A percentile compares a stretch with the other conserved stretches of the same genome.
Conservation (phyloP, 1,139 yeast genomes). For the Nakaseomyces kungkrabaensis region DNA sequence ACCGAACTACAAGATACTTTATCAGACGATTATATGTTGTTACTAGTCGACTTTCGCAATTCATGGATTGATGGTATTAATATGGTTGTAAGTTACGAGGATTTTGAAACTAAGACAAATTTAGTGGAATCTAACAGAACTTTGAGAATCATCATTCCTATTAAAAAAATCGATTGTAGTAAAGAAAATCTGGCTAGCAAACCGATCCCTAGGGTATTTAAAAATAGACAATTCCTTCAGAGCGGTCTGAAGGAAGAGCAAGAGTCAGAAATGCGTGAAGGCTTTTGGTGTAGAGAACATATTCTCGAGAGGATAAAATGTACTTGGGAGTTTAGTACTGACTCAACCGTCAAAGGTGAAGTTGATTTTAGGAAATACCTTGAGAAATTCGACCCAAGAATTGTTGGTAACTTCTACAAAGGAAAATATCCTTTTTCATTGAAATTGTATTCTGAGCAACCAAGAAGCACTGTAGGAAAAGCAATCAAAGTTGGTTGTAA, state of each 20-base stretch:
- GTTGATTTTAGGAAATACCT: constrained; percentile 23
- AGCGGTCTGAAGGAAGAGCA: constrained; percentile 47
- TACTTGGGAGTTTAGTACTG: constrained; percentile 39
- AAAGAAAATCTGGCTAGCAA: constrained; percentile 35
- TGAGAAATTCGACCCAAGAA: constrained; percentile 18
- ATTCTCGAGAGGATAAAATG: constrained; percentile 53
- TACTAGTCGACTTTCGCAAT: constrained; percentile 27
- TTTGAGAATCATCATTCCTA: constrained; percentile 57
- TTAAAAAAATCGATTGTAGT: constrained; percentile 37
- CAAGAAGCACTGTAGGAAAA: constrained; percentile 12
- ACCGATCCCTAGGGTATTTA: constrained; percentile 63
- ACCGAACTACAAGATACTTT: constrained; percentile 4
- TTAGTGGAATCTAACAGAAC: constrained; percentile 35
- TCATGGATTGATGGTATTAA: constrained; percentile 25
- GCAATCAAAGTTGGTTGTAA: constrained; percentile 5
- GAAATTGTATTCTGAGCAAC: constrained; percentile 9
- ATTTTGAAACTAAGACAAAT: constrained; percentile 16
- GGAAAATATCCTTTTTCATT: constrained; percentile 16
- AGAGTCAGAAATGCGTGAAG: constrained; percentile 41
- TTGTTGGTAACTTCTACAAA: constrained; percentile 18
- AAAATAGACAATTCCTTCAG: constrained; percentile 65
- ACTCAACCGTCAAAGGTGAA: constrained; percentile 12
- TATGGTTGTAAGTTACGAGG: constrained; percentile 17
- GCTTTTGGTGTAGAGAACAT: constrained; percentile 73
- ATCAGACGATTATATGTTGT: constrained; percentile 18